These are phyloP conservation scores for Onygenales sp. DNA, from an alignment of 2,329 filamentous ascomycete genomes.

Conservation along the genomic window DNA sequence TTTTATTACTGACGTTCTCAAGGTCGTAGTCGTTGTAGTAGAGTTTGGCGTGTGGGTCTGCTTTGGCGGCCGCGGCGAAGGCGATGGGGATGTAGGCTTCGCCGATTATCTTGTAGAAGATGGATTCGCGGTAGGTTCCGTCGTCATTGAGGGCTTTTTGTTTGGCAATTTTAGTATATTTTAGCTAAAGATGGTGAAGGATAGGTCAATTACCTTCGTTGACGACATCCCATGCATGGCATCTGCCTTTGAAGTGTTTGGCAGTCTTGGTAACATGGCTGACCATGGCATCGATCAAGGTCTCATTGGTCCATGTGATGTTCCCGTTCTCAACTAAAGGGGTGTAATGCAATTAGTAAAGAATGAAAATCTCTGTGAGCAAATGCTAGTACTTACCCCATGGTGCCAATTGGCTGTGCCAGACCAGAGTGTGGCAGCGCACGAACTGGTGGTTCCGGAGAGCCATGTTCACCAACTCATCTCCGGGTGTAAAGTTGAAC, in stretches of 20 bases:
- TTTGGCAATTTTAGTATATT: slow-evolving; percentile 4
- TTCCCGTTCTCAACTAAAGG: slow-evolving; percentile 33
- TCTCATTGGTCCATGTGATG: slow-evolving; percentile 44
- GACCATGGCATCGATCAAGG: slow-evolving; percentile 48
- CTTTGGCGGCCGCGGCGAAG: slow-evolving; percentile 39
- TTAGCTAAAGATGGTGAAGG: background rate
- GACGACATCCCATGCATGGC: slow-evolving; percentile 32
- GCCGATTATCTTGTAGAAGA: slow-evolving; percentile 36
- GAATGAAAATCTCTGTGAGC: slow-evolving; percentile 11
- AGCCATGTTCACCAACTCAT: slow-evolving; percentile 36
- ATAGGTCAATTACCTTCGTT: slow-evolving; percentile 24
- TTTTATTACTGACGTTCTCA: slow-evolving; percentile 28
- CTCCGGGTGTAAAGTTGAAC: slow-evolving; percentile 52
- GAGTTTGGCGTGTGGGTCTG: slow-evolving; percentile 47
- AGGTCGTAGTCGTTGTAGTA: slow-evolving; percentile 39
- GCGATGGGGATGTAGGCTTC: slow-evolving; percentile 38
- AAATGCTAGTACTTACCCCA: slow-evolving; percentile 48
- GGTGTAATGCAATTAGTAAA: slow-evolving; percentile 1
- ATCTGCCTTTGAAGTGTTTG: slow-evolving; percentile 26
- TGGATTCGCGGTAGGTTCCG: slow-evolving; percentile 31
- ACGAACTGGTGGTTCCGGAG: slow-evolving; percentile 38
- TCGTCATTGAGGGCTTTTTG: slow-evolving; percentile 36
- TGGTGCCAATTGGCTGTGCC: slow-evolving; percentile 38
- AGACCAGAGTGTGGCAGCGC: slow-evolving; percentile 54
- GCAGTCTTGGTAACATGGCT: slow-evolving; percentile 31